A percentile compares a stretch with the other conserved stretches of the same genome.
Evolutionary conservation across 2,329 filamentous ascomycete genomes (phyloP).

Genomic region (Pseudogymnoascus pannorum): DNA sequence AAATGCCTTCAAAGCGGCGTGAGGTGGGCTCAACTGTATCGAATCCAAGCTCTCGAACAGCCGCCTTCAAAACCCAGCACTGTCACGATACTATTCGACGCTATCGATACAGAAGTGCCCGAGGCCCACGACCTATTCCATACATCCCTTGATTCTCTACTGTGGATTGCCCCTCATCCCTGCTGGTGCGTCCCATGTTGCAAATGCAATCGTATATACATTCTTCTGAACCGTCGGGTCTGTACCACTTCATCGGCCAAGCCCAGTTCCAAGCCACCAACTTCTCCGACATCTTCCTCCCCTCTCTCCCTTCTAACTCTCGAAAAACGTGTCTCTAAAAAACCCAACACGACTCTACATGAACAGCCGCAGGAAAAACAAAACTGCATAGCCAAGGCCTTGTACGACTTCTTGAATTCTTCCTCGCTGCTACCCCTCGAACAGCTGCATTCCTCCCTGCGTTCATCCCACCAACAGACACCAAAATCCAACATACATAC

Average conservation of each 20-base stretch:
- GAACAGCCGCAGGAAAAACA: background rate
- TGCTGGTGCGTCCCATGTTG: conserved; percentile 9
- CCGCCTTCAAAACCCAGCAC: conserved; percentile 3
- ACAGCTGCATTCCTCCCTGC: background rate
- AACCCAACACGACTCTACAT: conserved; percentile 2
- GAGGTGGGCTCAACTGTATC: background rate
- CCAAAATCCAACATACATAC: conserved; percentile 6
- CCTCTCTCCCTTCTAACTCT: background rate
- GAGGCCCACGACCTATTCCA: conserved; percentile 1
- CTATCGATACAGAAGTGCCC: background rate
- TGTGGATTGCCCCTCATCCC: conserved; percentile 4
- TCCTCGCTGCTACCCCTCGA: background rate
- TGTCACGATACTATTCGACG: background rate
- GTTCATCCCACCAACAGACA: conserved; percentile 3
- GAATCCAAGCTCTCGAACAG: conserved; percentile 6
- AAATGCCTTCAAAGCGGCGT: background rate
- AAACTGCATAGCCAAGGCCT: conserved; percentile 3
- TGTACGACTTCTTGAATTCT: background rate
- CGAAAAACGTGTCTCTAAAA: background rate
- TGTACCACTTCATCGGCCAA: conserved; percentile 6
- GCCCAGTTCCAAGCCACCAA: conserved; percentile 6
- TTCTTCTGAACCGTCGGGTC: conserved; percentile 5
- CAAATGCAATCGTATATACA: conserved; percentile 4
- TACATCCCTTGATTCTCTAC: conserved; percentile 3
- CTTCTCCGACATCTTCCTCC: background rate